Base-by-base conservation (phyloP, 2,329 filamentous ascomycete genomes). In the Verticillium klebahnii region DNA sequence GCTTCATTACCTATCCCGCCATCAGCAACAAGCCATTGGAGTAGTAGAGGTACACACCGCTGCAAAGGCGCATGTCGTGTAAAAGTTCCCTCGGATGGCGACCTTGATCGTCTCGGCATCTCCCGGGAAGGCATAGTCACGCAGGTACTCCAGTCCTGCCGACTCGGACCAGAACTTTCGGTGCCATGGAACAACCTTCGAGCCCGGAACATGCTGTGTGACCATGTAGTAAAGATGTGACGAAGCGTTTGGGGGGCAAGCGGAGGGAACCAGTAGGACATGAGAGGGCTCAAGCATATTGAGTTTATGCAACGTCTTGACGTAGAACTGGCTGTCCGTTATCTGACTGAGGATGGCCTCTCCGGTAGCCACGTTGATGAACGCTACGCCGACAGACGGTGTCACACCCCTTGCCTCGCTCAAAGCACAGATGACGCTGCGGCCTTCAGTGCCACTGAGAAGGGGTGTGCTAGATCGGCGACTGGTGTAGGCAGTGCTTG, bases 251-350 rank as follows among this genome's bases (percentile, higher is more conserved):
- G 88, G 84, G 2, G 80, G 77, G 31, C 81, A 86, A n/a, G 87
- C 84, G 2, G 89, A 89, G 5, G 85, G 84, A 70, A 92, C 87
- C 67, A 96, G 88, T 1, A 98, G 77, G 58, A 97, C 90, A 65
- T 89, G 87, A 2, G 89, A 90, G 0, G 94, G 93, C 29, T 89
- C 85, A 68, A 92, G 90, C 29, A 97, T 87, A 59, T 86, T 85
- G 37, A 98, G 82, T 72, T 97, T 97, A 74, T 96, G 91, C 34
- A 96, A 81, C 0, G 93, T 96, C 70, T 89, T 89, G 62, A 93
- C 88, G 72, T 96, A 98, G 37, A 93, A 96, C 72, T 97, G 93
- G 61, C 89, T 96, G 73, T 98, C 94, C 70, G 90, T 93, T 66
- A 98, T 94, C 70, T 97, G 92, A 70, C 92, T 96, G 45, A 98